Evolutionary conservation across 179 eudicot species (phyloP), one percentile per base, ranked within the genome.

Genomic region (Nepenthes alata): DNA sequence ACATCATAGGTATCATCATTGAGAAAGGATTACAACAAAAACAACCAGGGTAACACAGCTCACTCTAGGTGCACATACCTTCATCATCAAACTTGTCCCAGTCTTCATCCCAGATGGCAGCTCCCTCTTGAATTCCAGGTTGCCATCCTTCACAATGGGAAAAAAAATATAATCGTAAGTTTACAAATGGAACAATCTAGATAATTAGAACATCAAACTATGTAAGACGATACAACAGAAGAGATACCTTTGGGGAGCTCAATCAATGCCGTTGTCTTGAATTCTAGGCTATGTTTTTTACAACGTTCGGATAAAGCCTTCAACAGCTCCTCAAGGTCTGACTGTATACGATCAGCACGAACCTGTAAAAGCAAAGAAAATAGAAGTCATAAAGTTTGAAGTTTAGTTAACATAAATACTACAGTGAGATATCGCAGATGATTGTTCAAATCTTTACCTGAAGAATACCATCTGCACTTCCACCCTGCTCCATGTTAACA

Each of bases 81-180:
- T 93, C 94, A 72, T 93, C 98, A 51, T 93, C 98, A 65, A 93
- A 93, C 75, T 93, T 93, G 74, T 93, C 98, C 98, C 98, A 93
- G 53, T 90, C 97, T 77, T 93, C 97, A 74, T 93, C 94, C 98
- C 98, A 93, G 65, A 89, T 81, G 56, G 87, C 78, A 68, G 97
- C 85, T 68, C 69, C 77, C 78, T 85, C 97, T 57, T 83, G 95
- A 59, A 89, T 76, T 52, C 97, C 98, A 60, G 97, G 97, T 61
- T 83, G 90, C 98, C 98, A 93, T 60, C 98, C 98, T 93, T 74
- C 15, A 64, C 57, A 74, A 49, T 58, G 45, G 59, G 62, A 71
- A 1, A 58, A 15, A 5, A 54, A 53, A 12, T 10, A 67, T 25
- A 25, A 25, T 25, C 0, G 38, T 62, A 64, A 68, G 50, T 37